phyloP scores from a whole-genome alignment of 108 stramenopile species.

The Conticribra guillardii region DNA sequence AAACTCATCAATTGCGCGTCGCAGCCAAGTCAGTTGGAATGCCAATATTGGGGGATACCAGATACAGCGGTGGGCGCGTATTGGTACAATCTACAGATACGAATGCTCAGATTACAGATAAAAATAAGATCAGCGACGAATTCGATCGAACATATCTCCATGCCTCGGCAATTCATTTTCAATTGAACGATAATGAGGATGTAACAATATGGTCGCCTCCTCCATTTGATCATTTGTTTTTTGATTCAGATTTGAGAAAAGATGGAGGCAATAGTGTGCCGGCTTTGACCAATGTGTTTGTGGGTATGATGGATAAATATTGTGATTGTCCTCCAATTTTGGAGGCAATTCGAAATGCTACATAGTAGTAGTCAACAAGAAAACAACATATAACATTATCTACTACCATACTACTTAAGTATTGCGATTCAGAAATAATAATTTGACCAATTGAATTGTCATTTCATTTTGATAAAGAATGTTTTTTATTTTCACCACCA shows the following conservation, averaged over 20 bases:
- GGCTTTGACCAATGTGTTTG: slow-evolving; percentile 33
- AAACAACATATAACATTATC: too few relatives aligned
- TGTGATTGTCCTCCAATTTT: slow-evolving; percentile 58
- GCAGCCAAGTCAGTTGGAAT: slow-evolving; percentile 80
- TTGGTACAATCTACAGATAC: not conserved
- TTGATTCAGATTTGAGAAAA: not conserved
- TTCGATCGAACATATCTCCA: slow-evolving; percentile 61
- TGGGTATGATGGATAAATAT: slow-evolving; percentile 60
- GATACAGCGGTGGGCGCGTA: slow-evolving; percentile 59
- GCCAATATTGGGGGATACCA: slow-evolving; percentile 73
- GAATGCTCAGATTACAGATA: not conserved
- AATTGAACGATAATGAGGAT: slow-evolving; percentile 31
- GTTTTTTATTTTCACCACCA: too few relatives aligned
- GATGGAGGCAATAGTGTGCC: not conserved
- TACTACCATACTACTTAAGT: too few relatives aligned
- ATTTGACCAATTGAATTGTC: too few relatives aligned
- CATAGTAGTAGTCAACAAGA: too few relatives aligned
- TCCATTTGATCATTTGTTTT: slow-evolving; percentile 42
- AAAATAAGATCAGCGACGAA: not conserved
- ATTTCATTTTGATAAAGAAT: too few relatives aligned
- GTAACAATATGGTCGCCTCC: slow-evolving; percentile 59
- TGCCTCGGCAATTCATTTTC: slow-evolving; percentile 44
- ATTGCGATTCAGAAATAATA: too few relatives aligned
- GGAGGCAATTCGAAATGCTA: slow-evolving; percentile 17
- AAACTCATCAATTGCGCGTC: slow-evolving; percentile 86